These are phyloP conservation scores for Echites panduratus DNA, from an alignment of 257 asterid species.

Conservation along the genomic window DNA sequence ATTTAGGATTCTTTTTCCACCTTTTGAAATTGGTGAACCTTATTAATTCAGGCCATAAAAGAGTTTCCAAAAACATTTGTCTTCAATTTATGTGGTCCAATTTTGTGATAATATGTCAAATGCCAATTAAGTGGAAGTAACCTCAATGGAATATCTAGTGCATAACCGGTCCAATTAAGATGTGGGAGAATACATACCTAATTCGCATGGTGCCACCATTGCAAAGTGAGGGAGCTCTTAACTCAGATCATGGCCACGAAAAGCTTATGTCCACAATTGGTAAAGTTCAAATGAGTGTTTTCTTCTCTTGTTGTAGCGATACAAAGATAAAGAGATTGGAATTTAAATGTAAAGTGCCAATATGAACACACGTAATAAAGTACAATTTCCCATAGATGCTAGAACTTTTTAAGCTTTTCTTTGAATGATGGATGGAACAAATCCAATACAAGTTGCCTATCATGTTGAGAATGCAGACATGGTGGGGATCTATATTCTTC, in stretches of 20 bases:
- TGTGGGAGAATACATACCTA: neutral
- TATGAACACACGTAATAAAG: neutral
- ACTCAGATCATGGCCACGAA: no score
- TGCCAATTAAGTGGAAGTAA: neutral
- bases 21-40: neutral
- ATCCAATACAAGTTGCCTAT: neutral
- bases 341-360: neutral
- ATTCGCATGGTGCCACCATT: neutral
- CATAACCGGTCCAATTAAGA: neutral
- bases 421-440: neutral
- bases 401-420: neutral
- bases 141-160: neutral
- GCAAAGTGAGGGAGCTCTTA: neutral
- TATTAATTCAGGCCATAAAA: neutral
- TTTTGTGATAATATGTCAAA: neutral
- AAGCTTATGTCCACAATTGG: no score
- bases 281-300: neutral
- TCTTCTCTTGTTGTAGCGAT: neutral
- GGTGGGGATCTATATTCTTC: neutral
- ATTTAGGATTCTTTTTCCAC: neutral
- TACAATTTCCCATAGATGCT: neutral
- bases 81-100: neutral
- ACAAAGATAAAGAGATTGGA: neutral
- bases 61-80: neutral
- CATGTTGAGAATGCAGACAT: neutral